Evolutionary conservation across 176 grass and related monocot species (phyloP).

Genomic region (Pontederia paniculata): DNA sequence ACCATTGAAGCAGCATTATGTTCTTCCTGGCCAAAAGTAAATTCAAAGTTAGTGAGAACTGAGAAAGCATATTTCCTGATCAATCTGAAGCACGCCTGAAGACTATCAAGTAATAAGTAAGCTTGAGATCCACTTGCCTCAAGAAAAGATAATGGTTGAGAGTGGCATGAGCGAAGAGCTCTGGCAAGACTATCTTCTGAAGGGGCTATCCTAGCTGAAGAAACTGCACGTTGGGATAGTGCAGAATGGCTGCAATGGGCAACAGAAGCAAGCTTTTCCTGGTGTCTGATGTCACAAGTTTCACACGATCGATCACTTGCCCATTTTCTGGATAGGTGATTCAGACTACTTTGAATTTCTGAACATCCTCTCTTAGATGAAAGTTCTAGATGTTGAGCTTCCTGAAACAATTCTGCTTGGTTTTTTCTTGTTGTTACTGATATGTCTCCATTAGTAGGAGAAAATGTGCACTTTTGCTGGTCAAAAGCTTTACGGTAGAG

Average conservation of each 20-base stretch:
- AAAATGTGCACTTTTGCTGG: slow-evolving; percentile 21
- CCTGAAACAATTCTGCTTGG: slow-evolving; percentile 17
- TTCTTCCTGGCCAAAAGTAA: slow-evolving; percentile 28
- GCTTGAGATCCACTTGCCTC: slow-evolving; percentile 5
- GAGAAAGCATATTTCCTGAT: background rate
- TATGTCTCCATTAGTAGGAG: slow-evolving; percentile 25
- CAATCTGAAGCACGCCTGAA: background rate
- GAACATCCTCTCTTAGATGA: background rate
- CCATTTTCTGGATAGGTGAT: background rate
- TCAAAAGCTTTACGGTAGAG: slow-evolving; percentile 90
- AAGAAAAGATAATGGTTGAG: slow-evolving; percentile 9
- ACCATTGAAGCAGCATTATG: slow-evolving; percentile 42
- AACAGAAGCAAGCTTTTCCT: slow-evolving; percentile 2
- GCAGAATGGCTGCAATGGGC: slow-evolving; percentile 11
- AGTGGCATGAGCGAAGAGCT: slow-evolving; percentile 20
- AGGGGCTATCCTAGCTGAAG: slow-evolving; percentile 15
- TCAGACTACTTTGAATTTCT: background rate
- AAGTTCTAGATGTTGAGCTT: background rate
- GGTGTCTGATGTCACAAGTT: background rate
- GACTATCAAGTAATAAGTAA: background rate
- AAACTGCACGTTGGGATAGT: slow-evolving; percentile 6
- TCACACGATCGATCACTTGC: background rate
- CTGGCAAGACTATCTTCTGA: slow-evolving; percentile 17
- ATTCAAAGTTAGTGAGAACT: background rate
- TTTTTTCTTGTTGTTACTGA: slow-evolving; percentile 1